These are phyloP conservation scores for Pleurotus citrinopileatus DNA, from an alignment of 768 basidiomycete species.

Conservation along the genomic window DNA sequence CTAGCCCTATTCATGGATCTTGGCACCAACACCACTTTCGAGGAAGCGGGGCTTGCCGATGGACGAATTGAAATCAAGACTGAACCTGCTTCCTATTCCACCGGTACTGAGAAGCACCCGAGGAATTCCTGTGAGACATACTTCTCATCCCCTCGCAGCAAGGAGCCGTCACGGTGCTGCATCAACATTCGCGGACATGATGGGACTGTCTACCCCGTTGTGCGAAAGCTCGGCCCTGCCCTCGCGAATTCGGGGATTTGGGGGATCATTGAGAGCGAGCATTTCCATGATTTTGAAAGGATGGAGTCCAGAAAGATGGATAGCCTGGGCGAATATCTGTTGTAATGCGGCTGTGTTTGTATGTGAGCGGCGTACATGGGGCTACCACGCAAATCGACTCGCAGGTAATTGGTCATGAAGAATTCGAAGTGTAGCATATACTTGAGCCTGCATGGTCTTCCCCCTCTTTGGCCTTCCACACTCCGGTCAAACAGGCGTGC, in stretches of 20 bases:
- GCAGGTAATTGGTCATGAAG: too few species aligned
- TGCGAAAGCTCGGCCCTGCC: not conserved
- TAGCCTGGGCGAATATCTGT: too few species aligned
- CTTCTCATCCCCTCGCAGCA: not conserved
- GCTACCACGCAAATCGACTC: too few species aligned
- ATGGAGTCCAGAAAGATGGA: too few species aligned
- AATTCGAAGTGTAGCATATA: too few species aligned
- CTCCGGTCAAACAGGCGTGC: constrained; percentile 46
- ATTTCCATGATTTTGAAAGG: too few species aligned
- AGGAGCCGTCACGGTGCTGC: not conserved
- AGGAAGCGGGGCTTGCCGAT: too few species aligned
- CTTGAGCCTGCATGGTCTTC: constrained; percentile 54
- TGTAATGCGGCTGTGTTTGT: too few species aligned
- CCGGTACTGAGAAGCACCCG: not conserved
- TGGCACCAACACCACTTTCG: too few species aligned
- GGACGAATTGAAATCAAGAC: not conserved
- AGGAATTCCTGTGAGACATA: not conserved
- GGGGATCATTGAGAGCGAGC: too few species aligned
- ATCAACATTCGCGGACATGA: not conserved
- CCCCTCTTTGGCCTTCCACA: constrained; percentile 51
- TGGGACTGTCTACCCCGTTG: not conserved
- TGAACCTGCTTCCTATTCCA: not conserved
- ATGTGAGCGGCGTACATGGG: too few species aligned
- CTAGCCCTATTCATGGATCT: constrained; percentile 10
- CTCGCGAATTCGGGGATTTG: too few species aligned